Evolutionary conservation across 768 basidiomycete genomes (phyloP).

Genomic region (Scleroderma bovista): DNA sequence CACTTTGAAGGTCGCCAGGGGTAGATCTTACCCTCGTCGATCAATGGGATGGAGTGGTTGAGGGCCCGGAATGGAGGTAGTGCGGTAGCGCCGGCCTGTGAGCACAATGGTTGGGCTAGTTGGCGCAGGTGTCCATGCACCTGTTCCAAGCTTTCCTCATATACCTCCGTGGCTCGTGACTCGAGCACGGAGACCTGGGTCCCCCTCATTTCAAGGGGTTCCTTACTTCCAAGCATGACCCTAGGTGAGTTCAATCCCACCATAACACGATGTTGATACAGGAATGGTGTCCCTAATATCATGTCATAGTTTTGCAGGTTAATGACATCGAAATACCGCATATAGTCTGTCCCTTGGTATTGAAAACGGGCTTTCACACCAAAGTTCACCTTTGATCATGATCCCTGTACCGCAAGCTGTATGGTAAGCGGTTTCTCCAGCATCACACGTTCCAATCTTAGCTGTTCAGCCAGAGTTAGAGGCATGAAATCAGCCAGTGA

Average conservation of each 20-base stretch:
- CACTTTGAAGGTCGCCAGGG: neutral
- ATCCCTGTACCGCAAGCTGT: no score
- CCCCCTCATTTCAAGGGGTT: no score
- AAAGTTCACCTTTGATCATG: conserved; percentile 23
- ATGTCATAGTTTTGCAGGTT: conserved; percentile 35
- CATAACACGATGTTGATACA: neutral
- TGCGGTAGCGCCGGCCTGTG: neutral
- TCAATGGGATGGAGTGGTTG: neutral
- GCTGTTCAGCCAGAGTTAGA: no score
- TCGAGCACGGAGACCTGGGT: neutral
- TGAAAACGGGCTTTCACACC: conserved; percentile 5
- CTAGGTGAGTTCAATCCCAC: conserved; percentile 14
- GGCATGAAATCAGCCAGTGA: no score
- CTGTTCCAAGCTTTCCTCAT: neutral
- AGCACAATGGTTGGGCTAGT: neutral
- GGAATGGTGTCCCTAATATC: conserved; percentile 36
- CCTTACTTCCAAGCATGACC: no score
- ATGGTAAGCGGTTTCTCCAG: no score
- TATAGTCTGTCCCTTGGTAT: conserved; percentile 12
- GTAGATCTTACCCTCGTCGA: neutral
- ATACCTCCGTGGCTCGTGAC: neutral
- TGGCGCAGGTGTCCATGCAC: neutral
- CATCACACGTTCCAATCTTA: no score
- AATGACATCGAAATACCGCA: conserved; percentile 30
- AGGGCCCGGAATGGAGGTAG: conserved; percentile 2